Evolutionary conservation across 148 eudicot species (phyloP).

Genomic region (Fagopyrum tataricum): DNA sequence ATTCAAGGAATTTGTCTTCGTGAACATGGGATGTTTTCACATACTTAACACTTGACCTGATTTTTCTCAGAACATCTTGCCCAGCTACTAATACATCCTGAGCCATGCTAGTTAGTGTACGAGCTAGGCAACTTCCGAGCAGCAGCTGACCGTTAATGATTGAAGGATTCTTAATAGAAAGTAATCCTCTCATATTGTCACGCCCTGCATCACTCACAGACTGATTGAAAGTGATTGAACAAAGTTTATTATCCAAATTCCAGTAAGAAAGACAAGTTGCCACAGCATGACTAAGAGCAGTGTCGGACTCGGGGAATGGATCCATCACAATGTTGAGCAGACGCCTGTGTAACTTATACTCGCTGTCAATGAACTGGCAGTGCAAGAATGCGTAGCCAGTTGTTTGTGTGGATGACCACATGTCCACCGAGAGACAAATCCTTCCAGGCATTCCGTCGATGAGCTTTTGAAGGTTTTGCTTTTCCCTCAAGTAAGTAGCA

Average conservation of each 20-base stretch:
- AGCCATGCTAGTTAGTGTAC: conserved; percentile 64
- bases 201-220: conserved; percentile 38
- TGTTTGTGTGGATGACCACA: conserved; percentile 56
- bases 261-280: conserved; percentile 78
- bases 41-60: conserved; percentile 79
- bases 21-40: conserved; percentile 66
- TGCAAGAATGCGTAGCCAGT: conserved; percentile 63
- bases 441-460: conserved; percentile 68
- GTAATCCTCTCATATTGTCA: conserved; percentile 59
- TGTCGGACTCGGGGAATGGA: conserved; percentile 72
- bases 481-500: conserved; percentile 66
- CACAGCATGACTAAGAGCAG: conserved; percentile 76
- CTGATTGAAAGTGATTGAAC: conserved; percentile 63
- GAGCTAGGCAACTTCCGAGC: conserved; percentile 65
- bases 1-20: conserved; percentile 66
- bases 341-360: conserved; percentile 67
- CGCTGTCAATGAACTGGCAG: conserved; percentile 62
- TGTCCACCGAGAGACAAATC: conserved; percentile 56
- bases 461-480: conserved; percentile 50
- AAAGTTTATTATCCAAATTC: conserved; percentile 62
- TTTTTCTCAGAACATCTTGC: conserved; percentile 46
- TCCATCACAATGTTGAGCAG: conserved; percentile 80
- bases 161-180: conserved; percentile 60
- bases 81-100: conserved; percentile 42
- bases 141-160: conserved; percentile 67